These are phyloP conservation scores for Styphnolobium japonicum DNA, from an alignment of 306 rosid species.

Conservation along the genomic window DNA sequence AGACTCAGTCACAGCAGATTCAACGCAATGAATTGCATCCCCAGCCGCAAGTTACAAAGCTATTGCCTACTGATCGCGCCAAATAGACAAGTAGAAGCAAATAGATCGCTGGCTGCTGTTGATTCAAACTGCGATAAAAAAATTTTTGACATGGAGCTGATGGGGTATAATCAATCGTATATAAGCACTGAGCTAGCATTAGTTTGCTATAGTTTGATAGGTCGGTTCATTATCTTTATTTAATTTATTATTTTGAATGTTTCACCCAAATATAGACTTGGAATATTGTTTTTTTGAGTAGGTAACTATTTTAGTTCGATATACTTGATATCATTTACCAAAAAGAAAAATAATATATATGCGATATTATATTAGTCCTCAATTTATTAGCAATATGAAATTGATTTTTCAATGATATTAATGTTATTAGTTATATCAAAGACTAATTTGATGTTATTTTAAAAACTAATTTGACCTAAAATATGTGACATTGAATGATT, in stretches of 20 bases:
- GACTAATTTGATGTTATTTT: too few relatives aligned
- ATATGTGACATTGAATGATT: too few relatives aligned
- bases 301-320: too few relatives aligned
- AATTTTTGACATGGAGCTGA: conserved; percentile 22
- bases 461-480: too few relatives aligned
- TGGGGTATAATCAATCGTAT: conserved; percentile 6
- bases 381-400: too few relatives aligned
- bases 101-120: neutral
- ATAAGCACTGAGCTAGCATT: neutral
- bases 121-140: neutral
- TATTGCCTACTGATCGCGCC: conserved; percentile 9
- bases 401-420: too few relatives aligned
- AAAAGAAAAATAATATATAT: too few relatives aligned
- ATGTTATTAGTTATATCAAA: too few relatives aligned
- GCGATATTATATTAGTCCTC: too few relatives aligned
- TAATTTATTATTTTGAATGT: conserved; percentile 4
- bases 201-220: neutral
- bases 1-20: conserved; percentile 12
- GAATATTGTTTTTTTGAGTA: neutral
- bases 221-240: neutral
- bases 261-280: neutral
- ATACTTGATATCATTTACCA: too few relatives aligned
- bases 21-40: conserved; percentile 15
- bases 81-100: neutral
- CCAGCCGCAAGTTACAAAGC: conserved; percentile 14